Base-by-base conservation (phyloP, 441 rosid genomes). In the Pelargonium citronellum region DNA sequence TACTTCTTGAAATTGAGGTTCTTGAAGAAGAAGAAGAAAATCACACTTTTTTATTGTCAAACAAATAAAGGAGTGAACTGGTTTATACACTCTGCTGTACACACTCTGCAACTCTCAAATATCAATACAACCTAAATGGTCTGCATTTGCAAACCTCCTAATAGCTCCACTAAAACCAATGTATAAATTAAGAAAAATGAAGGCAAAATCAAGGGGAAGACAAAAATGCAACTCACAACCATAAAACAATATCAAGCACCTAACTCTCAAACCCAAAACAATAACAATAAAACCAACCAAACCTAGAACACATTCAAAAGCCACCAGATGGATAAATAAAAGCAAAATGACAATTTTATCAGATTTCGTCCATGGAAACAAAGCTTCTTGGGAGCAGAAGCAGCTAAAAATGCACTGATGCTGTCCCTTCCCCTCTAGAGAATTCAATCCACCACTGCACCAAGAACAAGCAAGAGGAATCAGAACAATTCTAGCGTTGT, bases 341-440 rank as follows among this genome's bases (percentile, higher is more conserved):
- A 67, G 53, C 41, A n/a, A 10, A 43, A 1, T 63, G 55, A 19
- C 43, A 81, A 77, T 64, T 67, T 67, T 15, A n/a, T 70, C 68
- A 67, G 66, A 39, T 69, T 71, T 74, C 71, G 82, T 79, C 74
- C 80, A 81, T 74, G 66, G 62, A 51, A 77, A 72, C 70, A 67
- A 76, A 71, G 80, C 80, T 81, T 79, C 88, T 83, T 69, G 87
- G 87, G 91, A 84, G 82, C 90, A 88, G 89, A 87, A 83, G 87
- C 95, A 88, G 92, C 96, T 81, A 79, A 87, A 91, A 86, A 87
- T 74, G 89, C 91, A 89, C 94, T 79, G 87, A 71, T 78, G 77
- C 89, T 83, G 87, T 87, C 95, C 94, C 90, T 77, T 82, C 73
- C 78, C 67, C 79, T 78, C 74, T 70, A 57, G 74, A 71, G 71